A percentile compares a stretch with the other conserved stretches of the same genome.
Conservation (phyloP, 805 yeast genomes). For the Starmerella vitae region DNA sequence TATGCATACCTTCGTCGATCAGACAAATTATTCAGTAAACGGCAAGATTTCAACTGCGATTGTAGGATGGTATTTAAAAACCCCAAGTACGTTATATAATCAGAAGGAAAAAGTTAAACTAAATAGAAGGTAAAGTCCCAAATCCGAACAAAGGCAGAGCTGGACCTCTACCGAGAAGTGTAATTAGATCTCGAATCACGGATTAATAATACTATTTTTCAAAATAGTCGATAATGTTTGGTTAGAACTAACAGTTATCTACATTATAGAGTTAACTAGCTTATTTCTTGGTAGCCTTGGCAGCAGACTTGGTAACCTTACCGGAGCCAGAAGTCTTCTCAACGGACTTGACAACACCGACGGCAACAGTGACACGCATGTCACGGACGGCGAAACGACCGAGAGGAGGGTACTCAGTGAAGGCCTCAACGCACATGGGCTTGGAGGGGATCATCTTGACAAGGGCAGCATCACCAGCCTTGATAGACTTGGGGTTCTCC, state of each 20-base stretch:
- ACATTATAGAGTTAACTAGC: slow-evolving; percentile 15
- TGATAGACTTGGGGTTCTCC: slow-evolving; percentile 83
- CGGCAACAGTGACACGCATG: slow-evolving; percentile 99
- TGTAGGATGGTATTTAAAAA: no score
- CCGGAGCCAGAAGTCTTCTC: slow-evolving; percentile 76
- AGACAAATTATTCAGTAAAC: no score
- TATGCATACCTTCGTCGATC: no score
- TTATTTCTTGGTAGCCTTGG: slow-evolving; percentile 66
- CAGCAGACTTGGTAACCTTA: slow-evolving; percentile 95
- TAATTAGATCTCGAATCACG: no score
- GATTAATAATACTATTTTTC: no score
- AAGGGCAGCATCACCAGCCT: slow-evolving; percentile 93
- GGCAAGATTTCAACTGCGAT: no score
- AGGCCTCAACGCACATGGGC: slow-evolving; percentile 92
- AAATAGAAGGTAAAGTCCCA: no score
- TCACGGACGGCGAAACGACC: slow-evolving; percentile 99
- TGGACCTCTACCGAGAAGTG: no score
- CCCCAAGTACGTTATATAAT: no score
- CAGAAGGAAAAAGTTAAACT: no score
- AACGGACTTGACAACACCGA: slow-evolving; percentile 95
- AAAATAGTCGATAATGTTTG: no score
- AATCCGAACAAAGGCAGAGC: no score
- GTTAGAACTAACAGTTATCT: slow-evolving; percentile 4
- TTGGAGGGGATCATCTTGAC: slow-evolving; percentile 79
- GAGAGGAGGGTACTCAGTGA: slow-evolving; percentile 89